Evolutionary conservation across 352 stramenopile species (phyloP).

Genomic region (Peronosclerospora sorghi): DNA sequence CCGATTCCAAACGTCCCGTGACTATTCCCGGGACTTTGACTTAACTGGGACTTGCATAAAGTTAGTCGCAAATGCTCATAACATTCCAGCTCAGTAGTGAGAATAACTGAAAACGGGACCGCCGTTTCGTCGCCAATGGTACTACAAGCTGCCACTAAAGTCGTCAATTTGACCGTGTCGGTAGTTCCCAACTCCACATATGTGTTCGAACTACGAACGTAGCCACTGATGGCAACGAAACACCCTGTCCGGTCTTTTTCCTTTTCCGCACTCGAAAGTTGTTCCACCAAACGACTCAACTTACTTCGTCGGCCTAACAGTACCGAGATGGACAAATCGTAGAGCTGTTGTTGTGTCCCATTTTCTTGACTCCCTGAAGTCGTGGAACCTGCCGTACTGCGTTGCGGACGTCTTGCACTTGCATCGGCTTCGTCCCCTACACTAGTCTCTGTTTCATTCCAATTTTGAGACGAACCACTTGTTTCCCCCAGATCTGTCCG

Average conservation of each 20-base stretch:
- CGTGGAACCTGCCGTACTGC: conserved; percentile 8
- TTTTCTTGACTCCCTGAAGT: conserved; percentile 8
- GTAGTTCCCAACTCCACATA: conserved; percentile 49
- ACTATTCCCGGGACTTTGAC: conserved; percentile 26
- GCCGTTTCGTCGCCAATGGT: conserved; percentile 15
- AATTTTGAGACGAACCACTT: conserved; percentile 12
- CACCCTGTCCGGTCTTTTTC: conserved; percentile 46
- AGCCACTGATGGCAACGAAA: conserved; percentile 46
- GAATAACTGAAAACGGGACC: conserved; percentile 48
- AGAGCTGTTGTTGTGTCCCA: conserved; percentile 6
- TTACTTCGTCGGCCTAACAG: conserved; percentile 39
- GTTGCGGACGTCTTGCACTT: conserved; percentile 1
- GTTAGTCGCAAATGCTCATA: conserved; percentile 61
- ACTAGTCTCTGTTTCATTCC: conserved; percentile 15
- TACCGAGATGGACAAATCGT: conserved; percentile 53
- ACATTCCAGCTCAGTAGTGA: conserved; percentile 38
- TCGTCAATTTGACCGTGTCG: conserved; percentile 47
- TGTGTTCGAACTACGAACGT: conserved; percentile 25
- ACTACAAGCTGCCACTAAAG: conserved; percentile 22
- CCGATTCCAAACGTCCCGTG: conserved; percentile 43
- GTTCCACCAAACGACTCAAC: conserved; percentile 26
- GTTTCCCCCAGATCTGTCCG: conserved; percentile 12
- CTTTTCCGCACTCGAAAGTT: conserved; percentile 14
- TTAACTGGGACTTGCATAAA: conserved; percentile 43
- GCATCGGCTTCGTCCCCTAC: conserved; percentile 10